These are phyloP conservation scores for Skeletonema grethae DNA, from an alignment of 108 stramenopile species.

Conservation along the genomic window DNA sequence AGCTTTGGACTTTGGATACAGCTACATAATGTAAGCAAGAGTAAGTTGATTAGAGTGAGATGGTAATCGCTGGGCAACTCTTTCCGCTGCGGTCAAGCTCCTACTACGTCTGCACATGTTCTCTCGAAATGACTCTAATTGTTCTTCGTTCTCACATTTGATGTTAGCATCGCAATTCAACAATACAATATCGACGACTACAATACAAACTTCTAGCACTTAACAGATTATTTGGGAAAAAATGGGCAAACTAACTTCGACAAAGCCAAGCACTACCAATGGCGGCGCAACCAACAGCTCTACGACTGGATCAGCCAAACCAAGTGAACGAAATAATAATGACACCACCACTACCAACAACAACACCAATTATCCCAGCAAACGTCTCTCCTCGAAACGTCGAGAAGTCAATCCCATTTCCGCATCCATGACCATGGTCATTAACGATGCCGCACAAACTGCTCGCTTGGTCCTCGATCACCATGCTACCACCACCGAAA, in stretches of 20 bases:
- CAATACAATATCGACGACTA: background rate
- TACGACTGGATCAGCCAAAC: background rate
- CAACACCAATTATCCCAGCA: background rate
- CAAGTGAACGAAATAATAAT: background rate
- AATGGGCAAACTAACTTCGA: background rate
- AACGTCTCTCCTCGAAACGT: background rate
- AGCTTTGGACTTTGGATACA: no score
- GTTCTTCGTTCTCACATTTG: no score
- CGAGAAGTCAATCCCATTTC: background rate
- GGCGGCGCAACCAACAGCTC: background rate
- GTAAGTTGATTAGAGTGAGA: no score
- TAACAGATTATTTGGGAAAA: no score
- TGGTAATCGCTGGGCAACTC: no score
- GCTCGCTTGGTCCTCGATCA: slow-evolving; percentile 29
- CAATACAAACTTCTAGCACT: no score
- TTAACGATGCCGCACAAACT: slow-evolving; percentile 31
- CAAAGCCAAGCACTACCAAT: background rate
- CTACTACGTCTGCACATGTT: no score
- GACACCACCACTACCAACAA: background rate
- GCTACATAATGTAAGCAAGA: no score
- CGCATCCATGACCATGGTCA: slow-evolving; percentile 17
- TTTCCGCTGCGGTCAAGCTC: no score
- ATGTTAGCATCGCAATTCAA: background rate
- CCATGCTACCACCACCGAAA: background rate
- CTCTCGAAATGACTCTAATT: no score